phyloP scores from a whole-genome alignment of 169 alveolate genomes.

The Cryptosporidium muris region DNA sequence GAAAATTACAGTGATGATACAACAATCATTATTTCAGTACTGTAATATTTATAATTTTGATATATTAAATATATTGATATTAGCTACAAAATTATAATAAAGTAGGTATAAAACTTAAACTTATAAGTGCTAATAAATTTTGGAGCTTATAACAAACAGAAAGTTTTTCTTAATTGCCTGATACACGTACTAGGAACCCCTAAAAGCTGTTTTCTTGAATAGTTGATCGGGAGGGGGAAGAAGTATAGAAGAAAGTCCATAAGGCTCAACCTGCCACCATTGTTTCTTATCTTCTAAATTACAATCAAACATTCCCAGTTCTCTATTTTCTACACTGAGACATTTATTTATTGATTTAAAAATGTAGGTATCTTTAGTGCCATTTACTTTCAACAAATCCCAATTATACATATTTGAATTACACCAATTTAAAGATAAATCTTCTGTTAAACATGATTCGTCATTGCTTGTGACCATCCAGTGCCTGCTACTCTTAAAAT shows the following conservation, averaged over 20 bases:
- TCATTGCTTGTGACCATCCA: constrained; percentile 77
- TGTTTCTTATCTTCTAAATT: constrained; percentile 19
- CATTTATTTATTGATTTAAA: constrained; percentile 17
- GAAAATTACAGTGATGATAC: constrained; percentile 67
- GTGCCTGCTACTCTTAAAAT: constrained; percentile 71
- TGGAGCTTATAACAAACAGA: background rate
- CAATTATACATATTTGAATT: constrained; percentile 32
- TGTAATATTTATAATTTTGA: background rate
- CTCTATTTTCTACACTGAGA: constrained; percentile 13
- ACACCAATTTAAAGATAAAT: constrained; percentile 55
- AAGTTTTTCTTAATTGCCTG: background rate
- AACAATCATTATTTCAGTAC: constrained; percentile 34
- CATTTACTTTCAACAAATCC: constrained; percentile 29
- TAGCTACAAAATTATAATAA: background rate
- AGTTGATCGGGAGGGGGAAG: constrained; percentile 63
- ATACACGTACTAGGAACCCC: constrained; percentile 19
- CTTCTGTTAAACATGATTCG: constrained; percentile 74
- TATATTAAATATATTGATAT: background rate
- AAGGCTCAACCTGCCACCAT: constrained; percentile 43
- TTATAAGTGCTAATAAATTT: background rate
- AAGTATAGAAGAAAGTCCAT: constrained; percentile 13
- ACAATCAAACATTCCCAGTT: constrained; percentile 11
- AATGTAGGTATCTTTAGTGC: background rate
- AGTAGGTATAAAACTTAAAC: background rate
- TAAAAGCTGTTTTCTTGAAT: constrained; percentile 39